Percentiles rank a stretch among this genome's conserved stretches.
phyloP scores from a whole-genome alignment of 2,329 filamentous ascomycete species.

The Aspergillus cejpii region DNA sequence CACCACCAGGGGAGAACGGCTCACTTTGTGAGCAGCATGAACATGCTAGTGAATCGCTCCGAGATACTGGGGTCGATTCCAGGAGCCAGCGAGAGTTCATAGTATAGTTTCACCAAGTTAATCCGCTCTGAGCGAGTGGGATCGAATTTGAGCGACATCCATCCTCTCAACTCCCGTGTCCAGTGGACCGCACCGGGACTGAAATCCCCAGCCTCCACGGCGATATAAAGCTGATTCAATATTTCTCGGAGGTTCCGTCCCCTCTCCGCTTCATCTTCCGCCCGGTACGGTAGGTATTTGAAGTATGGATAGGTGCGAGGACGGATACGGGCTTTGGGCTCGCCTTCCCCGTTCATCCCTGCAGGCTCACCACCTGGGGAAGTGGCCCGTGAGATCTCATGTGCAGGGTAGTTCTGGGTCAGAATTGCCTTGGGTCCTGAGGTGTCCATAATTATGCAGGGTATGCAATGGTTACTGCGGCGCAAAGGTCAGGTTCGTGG shows the following conservation, averaged over 20 bases:
- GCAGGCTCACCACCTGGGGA: conserved; percentile 60
- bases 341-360: conserved; percentile 48
- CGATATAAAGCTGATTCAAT: conserved; percentile 86
- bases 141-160: conserved; percentile 96
- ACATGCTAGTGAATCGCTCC: conserved; percentile 94
- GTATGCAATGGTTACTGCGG: conserved; percentile 13
- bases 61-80: conserved; percentile 74
- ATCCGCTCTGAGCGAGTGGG: conserved; percentile 77
- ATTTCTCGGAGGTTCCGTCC: conserved; percentile 78
- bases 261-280: conserved; percentile 72
- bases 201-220: conserved; percentile 88
- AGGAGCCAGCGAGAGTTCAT: conserved; percentile 83
- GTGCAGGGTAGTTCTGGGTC: conserved; percentile 42
- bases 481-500: conserved; percentile 13
- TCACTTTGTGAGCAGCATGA: conserved; percentile 89
- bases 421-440: conserved; percentile 30
- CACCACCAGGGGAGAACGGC: conserved; percentile 26
- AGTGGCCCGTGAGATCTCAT: conserved; percentile 76
- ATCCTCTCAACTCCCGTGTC: conserved; percentile 91
- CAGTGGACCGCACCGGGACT: conserved; percentile 89
- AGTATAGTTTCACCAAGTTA: conserved; percentile 83
- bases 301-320: conserved; percentile 93
- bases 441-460: conserved; percentile 32
- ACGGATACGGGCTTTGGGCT: conserved; percentile 60
- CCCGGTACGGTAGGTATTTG: conserved; percentile 76